Evolutionary conservation across 225 moss, liverwort and hornwort genomes (phyloP).

Genomic region (Climacium dendroides): DNA sequence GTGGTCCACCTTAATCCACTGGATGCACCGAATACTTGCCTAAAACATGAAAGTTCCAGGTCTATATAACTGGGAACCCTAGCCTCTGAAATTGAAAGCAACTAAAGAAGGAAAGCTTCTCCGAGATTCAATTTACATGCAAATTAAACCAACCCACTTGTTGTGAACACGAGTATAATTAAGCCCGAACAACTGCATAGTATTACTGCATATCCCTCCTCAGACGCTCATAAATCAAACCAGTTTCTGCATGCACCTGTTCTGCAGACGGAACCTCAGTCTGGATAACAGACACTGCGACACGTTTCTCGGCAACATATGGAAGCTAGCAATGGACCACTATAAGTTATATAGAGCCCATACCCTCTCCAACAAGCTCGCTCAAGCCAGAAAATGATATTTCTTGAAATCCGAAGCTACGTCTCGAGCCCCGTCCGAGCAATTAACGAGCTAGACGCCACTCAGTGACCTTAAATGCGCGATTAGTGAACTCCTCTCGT

Average conservation of each 20-base stretch:
- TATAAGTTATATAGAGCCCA: neutral
- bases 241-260: neutral
- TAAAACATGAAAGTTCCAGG: neutral
- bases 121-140: neutral
- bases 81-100: neutral
- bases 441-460: neutral
- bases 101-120: neutral
- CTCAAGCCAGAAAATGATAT: neutral
- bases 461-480: neutral
- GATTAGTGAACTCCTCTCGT: neutral
- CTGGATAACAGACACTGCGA: neutral
- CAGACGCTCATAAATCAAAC: neutral
- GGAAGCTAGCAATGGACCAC: neutral
- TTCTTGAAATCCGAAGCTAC: neutral
- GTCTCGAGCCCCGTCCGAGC: neutral
- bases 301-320: neutral
- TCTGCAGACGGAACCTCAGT: neutral
- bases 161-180: neutral
- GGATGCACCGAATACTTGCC: neutral
- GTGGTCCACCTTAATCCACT: no score
- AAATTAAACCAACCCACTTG: neutral
- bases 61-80: neutral
- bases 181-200: neutral
- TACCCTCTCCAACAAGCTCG: neutral
- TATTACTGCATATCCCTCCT: neutral